These are phyloP conservation scores for Cyclaneusma minus DNA, from an alignment of 2,329 filamentous ascomycete species.

Conservation along the genomic window DNA sequence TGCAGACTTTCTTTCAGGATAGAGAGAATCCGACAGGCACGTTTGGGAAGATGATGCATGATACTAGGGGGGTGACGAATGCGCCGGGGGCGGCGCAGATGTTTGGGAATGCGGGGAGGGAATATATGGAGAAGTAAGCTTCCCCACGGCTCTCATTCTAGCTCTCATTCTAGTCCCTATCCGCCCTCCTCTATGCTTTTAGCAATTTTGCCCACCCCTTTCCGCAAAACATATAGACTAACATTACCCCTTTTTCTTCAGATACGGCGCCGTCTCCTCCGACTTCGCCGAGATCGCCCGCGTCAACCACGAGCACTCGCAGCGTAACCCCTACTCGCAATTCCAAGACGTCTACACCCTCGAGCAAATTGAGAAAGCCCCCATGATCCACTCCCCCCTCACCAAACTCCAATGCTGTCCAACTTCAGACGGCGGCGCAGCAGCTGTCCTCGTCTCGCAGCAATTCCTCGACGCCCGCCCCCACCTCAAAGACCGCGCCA, in stretches of 20 bases:
- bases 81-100: constrained; percentile 80
- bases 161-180: neutral
- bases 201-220: constrained; percentile 9
- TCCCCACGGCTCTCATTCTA: neutral
- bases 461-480: constrained; percentile 75
- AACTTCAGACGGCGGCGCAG: constrained; percentile 82
- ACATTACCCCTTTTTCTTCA: constrained; percentile 18
- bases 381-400: constrained; percentile 71
- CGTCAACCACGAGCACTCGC: constrained; percentile 83
- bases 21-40: constrained; percentile 65
- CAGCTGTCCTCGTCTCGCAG: constrained; percentile 78
- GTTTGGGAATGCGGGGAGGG: constrained; percentile 85
- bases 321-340: constrained; percentile 93
- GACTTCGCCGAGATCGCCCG: constrained; percentile 94
- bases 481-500: constrained; percentile 66
- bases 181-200: neutral
- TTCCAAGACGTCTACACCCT: constrained; percentile 85
- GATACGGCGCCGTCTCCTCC: constrained; percentile 64
- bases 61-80: constrained; percentile 66
- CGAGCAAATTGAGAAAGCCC: constrained; percentile 61
- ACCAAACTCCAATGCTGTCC: constrained; percentile 99
- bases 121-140: constrained; percentile 83
- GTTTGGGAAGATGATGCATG: constrained; percentile 62
- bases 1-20: constrained; percentile 76
- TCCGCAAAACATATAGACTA: neutral